Conservation (phyloP, 495 filamentous ascomycete species). For the Jackrogersella minutella region DNA sequence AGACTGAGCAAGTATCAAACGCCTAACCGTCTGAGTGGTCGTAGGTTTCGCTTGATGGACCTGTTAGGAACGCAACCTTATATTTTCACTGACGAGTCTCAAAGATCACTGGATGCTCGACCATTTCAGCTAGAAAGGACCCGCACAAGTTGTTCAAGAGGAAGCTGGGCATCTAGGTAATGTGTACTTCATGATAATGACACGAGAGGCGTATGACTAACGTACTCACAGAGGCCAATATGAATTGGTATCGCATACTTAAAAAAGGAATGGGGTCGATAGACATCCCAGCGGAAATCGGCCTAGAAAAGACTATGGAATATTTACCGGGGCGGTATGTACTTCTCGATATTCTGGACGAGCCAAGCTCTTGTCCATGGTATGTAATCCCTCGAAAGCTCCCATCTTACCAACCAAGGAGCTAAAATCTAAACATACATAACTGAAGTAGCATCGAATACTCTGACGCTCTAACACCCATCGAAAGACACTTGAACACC, state of each 20-base stretch:
- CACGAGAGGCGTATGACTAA: neutral
- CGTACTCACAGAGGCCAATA: slow-evolving; percentile 11
- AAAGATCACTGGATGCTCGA: slow-evolving; percentile 8
- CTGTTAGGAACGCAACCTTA: slow-evolving; percentile 20
- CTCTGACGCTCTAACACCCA: neutral
- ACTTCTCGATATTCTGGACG: slow-evolving; percentile 18
- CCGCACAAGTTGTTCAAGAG: slow-evolving; percentile 17
- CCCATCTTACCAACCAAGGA: slow-evolving; percentile 21
- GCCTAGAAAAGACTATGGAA: slow-evolving; percentile 27
- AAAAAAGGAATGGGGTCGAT: slow-evolving; percentile 27
- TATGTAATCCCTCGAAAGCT: slow-evolving; percentile 32
- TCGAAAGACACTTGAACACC: slow-evolving; percentile 4
- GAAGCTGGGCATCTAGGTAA: slow-evolving; percentile 26
- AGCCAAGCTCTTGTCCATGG: slow-evolving; percentile 24
- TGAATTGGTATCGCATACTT: slow-evolving; percentile 19
- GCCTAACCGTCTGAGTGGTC: slow-evolving; percentile 23
- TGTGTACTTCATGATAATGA: slow-evolving; percentile 1
- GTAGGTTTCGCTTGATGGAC: slow-evolving; percentile 26
- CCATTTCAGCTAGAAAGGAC: slow-evolving; percentile 9
- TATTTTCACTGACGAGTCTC: slow-evolving; percentile 15
- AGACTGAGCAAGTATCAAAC: slow-evolving; percentile 9
- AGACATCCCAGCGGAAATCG: slow-evolving; percentile 27
- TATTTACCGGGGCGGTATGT: slow-evolving; percentile 20
- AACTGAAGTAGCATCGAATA: slow-evolving; percentile 5
- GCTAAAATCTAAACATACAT: slow-evolving; percentile 2